Evolutionary conservation across 1,284 basidiomycete genomes (phyloP).

Genomic region (Moesziomyces sp.): DNA sequence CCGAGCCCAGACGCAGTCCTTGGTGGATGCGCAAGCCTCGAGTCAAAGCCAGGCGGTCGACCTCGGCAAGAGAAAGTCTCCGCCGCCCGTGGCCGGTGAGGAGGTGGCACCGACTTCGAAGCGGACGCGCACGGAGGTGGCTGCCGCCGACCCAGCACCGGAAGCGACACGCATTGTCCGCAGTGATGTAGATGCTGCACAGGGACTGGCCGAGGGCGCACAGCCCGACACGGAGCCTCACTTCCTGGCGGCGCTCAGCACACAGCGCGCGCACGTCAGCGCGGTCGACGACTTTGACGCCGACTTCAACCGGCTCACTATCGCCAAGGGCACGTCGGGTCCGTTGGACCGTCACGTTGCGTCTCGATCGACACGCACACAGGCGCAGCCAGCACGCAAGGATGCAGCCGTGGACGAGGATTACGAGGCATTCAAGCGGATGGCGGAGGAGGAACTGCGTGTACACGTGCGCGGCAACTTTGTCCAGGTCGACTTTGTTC

Average conservation of each 20-base stretch:
- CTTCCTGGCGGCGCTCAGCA: constrained; percentile 56
- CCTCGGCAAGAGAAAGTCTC: constrained; percentile 21
- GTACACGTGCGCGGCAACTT: constrained; percentile 58
- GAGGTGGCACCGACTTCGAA: constrained; percentile 7
- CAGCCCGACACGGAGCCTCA: constrained; percentile 45
- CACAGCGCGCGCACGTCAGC: constrained; percentile 42
- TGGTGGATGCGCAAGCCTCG: constrained; percentile 2
- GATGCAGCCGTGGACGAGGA: constrained; percentile 36
- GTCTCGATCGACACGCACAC: neutral
- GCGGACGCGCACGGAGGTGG: constrained; percentile 10
- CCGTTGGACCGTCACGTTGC: constrained; percentile 6
- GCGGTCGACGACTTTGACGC: constrained; percentile 56
- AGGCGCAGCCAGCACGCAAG: neutral
- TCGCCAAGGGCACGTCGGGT: constrained; percentile 32
- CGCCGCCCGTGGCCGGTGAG: neutral
- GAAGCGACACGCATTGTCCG: constrained; percentile 25
- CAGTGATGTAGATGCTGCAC: neutral
- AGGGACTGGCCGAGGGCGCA: constrained; percentile 24
- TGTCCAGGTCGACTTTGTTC: constrained; percentile 63
- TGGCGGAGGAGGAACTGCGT: constrained; percentile 51
- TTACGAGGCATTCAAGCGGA: constrained; percentile 48
- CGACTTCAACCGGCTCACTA: constrained; percentile 56
- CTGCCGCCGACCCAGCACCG: neutral
- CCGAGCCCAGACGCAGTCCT: constrained; percentile 16
- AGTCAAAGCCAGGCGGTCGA: constrained; percentile 1